Percentiles rank a stretch among this genome's conserved stretches.
phyloP scores from a whole-genome alignment of 257 asterid species.

The Nicotiana obtusifolia region DNA sequence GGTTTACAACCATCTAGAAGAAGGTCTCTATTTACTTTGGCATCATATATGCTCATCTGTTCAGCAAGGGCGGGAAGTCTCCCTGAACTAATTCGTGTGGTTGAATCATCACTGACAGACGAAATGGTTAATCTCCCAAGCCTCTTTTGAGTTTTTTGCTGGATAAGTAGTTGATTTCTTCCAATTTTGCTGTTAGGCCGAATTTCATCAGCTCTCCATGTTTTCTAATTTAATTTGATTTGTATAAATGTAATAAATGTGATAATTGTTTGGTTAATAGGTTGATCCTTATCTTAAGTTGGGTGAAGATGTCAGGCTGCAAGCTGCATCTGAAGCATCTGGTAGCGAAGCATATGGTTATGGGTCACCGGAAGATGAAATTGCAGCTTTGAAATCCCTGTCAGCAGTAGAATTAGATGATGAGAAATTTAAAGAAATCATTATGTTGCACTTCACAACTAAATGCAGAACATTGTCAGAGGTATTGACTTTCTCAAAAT shows the following conservation, averaged over 20 bases:
- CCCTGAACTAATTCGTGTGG: slow-evolving; percentile 28
- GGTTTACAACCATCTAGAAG: slow-evolving; percentile 39
- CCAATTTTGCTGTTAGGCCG: background rate
- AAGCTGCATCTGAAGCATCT: slow-evolving; percentile 17
- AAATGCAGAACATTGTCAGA: slow-evolving; percentile 27
- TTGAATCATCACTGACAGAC: slow-evolving; percentile 37
- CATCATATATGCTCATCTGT: slow-evolving; percentile 43
- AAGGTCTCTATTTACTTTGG: slow-evolving; percentile 47
- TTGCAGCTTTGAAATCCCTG: slow-evolving; percentile 32
- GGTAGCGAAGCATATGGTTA: slow-evolving; percentile 23
- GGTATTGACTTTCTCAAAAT: slow-evolving; percentile 17
- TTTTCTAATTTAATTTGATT: background rate
- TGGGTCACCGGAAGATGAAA: slow-evolving; percentile 39
- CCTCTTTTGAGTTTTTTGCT: background rate
- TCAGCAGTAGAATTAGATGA: slow-evolving; percentile 28
- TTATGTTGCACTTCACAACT: slow-evolving; percentile 29
- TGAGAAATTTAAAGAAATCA: slow-evolving; percentile 31
- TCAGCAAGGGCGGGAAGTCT: slow-evolving; percentile 41
- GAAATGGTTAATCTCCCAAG: slow-evolving; percentile 29
- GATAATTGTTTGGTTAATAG: slow-evolving; percentile 17
- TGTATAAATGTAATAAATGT: background rate
- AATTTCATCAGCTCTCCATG: background rate
- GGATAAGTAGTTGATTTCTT: slow-evolving; percentile 4
- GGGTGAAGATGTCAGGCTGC: slow-evolving; percentile 33
- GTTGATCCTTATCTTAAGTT: slow-evolving; percentile 38